Conservation (phyloP, 495 filamentous ascomycete species). For the Durotheca rogersii region DNA sequence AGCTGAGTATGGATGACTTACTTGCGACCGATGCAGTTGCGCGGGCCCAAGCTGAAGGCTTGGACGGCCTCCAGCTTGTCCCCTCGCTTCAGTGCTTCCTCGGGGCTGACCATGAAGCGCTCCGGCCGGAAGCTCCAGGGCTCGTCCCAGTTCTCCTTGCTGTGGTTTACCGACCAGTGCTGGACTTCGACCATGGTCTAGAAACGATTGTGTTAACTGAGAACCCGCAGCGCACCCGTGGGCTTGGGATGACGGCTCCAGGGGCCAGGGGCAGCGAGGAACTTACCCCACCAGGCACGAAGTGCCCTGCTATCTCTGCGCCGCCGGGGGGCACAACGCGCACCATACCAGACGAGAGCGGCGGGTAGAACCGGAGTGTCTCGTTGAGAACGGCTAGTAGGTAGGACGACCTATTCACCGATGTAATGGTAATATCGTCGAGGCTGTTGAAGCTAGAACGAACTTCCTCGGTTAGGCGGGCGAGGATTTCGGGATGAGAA, state of each 20-base stretch:
- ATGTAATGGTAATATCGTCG: constrained; percentile 50
- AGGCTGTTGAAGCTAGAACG: constrained; percentile 44
- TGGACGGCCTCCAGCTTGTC: constrained; percentile 46
- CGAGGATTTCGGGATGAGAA: constrained; percentile 40
- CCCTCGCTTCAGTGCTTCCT: constrained; percentile 37
- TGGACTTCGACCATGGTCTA: constrained; percentile 51
- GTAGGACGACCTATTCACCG: constrained; percentile 49
- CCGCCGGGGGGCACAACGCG: constrained; percentile 47
- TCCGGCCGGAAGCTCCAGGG: constrained; percentile 52
- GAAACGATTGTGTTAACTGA: not conserved
- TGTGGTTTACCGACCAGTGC: constrained; percentile 45
- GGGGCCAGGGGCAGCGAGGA: too few relatives aligned
- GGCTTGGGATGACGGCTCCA: too few relatives aligned
- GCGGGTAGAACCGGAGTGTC: constrained; percentile 55
- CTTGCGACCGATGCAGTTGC: constrained; percentile 49
- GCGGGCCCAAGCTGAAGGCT: constrained; percentile 55
- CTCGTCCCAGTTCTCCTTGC: constrained; percentile 38
- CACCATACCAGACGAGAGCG: constrained; percentile 46
- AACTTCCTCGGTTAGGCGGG: constrained; percentile 50
- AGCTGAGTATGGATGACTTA: too few relatives aligned
- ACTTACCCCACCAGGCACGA: constrained; percentile 43
- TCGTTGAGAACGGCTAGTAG: constrained; percentile 58
- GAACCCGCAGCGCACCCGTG: not conserved
- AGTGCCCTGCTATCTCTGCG: constrained; percentile 44
- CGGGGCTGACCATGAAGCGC: constrained; percentile 47